These are phyloP conservation scores for Abrus precatorius DNA, from an alignment of 306 rosid genomes.

Conservation along the genomic window DNA sequence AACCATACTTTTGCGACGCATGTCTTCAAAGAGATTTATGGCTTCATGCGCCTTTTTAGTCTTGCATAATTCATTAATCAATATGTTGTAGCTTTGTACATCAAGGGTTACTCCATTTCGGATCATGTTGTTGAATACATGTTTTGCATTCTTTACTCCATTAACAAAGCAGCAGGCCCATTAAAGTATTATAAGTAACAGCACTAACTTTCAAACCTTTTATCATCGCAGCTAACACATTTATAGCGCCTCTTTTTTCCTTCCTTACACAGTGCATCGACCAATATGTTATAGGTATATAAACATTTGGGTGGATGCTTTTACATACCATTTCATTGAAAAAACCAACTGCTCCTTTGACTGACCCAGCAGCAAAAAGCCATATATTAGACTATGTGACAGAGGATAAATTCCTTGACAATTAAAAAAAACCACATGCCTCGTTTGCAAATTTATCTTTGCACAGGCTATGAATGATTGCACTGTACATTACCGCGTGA, in stretches of 20 bases:
- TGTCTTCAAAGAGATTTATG: not conserved
- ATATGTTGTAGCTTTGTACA: not conserved
- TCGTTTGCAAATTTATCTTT: not conserved
- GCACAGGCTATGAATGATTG: not conserved
- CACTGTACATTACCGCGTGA: not conserved
- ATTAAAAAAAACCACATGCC: not conserved
- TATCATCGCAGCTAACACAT: constrained; percentile 15
- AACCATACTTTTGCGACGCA: not conserved
- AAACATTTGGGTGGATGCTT: constrained; percentile 11
- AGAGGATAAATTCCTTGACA: no score
- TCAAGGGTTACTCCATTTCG: not conserved
- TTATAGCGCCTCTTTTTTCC: not conserved
- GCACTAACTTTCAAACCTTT: not conserved
- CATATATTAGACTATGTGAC: no score
- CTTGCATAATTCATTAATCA: constrained; percentile 16
- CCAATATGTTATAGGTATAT: not conserved
- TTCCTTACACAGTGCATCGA: constrained; percentile 18
- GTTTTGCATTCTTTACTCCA: not conserved
- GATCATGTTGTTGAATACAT: not conserved
- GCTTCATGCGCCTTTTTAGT: constrained; percentile 27
- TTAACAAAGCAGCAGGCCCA: constrained; percentile 35
- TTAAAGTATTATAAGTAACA: not conserved
- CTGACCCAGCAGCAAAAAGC: no score
- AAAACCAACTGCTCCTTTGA: no score
- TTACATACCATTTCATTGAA: constrained; percentile 2